Percentiles rank a stretch among this genome's conserved stretches.
Evolutionary conservation across 768 basidiomycete species (phyloP).

Genomic region (Tulasnella sp.): DNA sequence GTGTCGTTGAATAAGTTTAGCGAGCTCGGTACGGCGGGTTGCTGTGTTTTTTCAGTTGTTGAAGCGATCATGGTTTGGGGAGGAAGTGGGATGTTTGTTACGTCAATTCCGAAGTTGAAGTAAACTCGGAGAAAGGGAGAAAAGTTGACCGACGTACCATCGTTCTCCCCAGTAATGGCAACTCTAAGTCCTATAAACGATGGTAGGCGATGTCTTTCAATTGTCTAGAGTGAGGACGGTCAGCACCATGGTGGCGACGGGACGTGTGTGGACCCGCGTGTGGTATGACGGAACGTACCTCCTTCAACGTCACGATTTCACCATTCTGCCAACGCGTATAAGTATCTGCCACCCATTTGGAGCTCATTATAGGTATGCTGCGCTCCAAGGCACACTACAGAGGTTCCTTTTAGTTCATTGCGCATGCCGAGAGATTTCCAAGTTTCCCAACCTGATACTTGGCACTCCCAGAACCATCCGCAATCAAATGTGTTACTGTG

Average conservation of each 20-base stretch:
- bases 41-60: conserved; percentile 27
- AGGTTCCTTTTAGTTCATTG: conserved; percentile 1
- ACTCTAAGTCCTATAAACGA: conserved; percentile 64
- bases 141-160: conserved; percentile 26
- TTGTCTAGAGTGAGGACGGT: conserved; percentile 38
- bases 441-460: conserved; percentile 69
- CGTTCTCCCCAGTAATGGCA: conserved; percentile 64
- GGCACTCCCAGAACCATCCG: conserved; percentile 66
- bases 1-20: conserved; percentile 47
- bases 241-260: too few relatives aligned
- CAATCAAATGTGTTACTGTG: conserved; percentile 80
- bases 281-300: conserved; percentile 38
- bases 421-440: background rate
- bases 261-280: background rate
- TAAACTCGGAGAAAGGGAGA: background rate
- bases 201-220: conserved; percentile 55
- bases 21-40: conserved; percentile 52
- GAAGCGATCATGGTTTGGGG: background rate
- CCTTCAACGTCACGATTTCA: conserved; percentile 61
- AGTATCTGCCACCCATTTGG: conserved; percentile 67
- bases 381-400: conserved; percentile 72
- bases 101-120: background rate
- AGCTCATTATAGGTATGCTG: conserved; percentile 67
- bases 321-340: conserved; percentile 71
- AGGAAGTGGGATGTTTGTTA: background rate